Base-by-base conservation (phyloP, 2,329 filamentous ascomycete genomes). In the Aurifilum marmelostoma region DNA sequence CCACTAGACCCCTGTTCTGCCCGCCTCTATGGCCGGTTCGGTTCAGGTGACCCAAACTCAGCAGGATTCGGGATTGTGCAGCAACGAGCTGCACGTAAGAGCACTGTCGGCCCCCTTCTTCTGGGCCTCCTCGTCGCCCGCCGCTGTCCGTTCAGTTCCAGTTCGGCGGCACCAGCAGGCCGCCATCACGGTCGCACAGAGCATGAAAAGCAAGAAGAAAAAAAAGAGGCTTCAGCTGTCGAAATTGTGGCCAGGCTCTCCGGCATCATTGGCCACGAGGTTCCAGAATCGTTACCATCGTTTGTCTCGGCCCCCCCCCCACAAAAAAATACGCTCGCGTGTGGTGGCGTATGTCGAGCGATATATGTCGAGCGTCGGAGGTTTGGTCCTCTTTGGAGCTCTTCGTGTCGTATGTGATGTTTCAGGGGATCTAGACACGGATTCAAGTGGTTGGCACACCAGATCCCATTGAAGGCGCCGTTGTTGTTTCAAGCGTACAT, bases 1-100 rank as follows among this genome's bases (percentile, higher is more conserved):
- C 59, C 34, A 37, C 24, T 24, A n/a, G 59, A 24, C 34, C 59
- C 59, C 59, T 62, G 59, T 41, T 43, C 41, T 43, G 34, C 34
- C 34, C 34, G 4, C 59, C 59, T 54, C n/a, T 54, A 4, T 47
- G 43, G 52, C 12, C 52, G n/a, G 52, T 29, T 29, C 52, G n/a
- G n/a, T n/a, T n/a, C 52, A 56, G 52, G 6, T 29, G 24, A 29
- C 24, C 43, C 18, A 16, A 11, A 18, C 34, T 8, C 43, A 47
- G 18, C 2, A 62, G 59, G 59, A 62, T 62, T 39, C 43, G 59
- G 59, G 59, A 62, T 62, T 37, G 34, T 62, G 59, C 59, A 62
- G 59, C 32, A 39, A 39, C 37, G 37, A 39, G 34, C 59, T 62
- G 59, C 59, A 43, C 34, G 59, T 62, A 62, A 62, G 59, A 18